Evolutionary conservation across 73 alveolate genomes (phyloP), one percentile per base, ranked within the genome.

Genomic region (Paramecium primaurelia): DNA sequence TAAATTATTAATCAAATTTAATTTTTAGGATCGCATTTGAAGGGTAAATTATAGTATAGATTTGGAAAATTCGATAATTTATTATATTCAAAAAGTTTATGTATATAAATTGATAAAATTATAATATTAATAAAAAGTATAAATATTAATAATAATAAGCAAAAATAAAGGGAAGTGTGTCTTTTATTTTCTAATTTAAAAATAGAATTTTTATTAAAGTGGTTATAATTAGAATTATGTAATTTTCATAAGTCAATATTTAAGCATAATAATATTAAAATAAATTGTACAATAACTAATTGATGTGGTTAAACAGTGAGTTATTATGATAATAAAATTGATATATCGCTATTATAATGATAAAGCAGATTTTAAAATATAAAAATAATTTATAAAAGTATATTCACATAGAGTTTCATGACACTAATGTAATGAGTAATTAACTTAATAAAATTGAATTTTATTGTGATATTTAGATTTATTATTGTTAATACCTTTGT

Each of bases 391-490:
- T 20, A 2, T 59, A 5, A 40, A 73, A 40, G 37, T 36, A 0
- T 73, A 36, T 73, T 2, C 11, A 18, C 3, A 73, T 58, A 18
- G 87, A 73, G 47, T 2, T 36, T 10, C 6, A 36, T 34, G 8
- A 0, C 8, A 37, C 68, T 5, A 36, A 73, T 3, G 18, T 3
- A 12, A 18, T 73, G 11, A 64, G 47, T 64, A 64, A 12, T 6
- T 2, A 2, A 4, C 14, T 6, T 1, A 14, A 64, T 28, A 12
- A 68, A 47, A 95, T 94, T 37, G 83, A 95, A 1, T 97, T 96
- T 12, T 98, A 97, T 90, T 97, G 97, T 95, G 8, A 92, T 92
- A 4, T 92, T 97, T 28, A 87, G 98, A 77, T 96, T 98, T 73
- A 95, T 22, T 22, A 22, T 22, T 22, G 25, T 22, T 0, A 22